Percentiles rank a stretch among this genome's conserved stretches.
Conservation (phyloP, 805 yeast species). For the Candida broadrunensis region DNA sequence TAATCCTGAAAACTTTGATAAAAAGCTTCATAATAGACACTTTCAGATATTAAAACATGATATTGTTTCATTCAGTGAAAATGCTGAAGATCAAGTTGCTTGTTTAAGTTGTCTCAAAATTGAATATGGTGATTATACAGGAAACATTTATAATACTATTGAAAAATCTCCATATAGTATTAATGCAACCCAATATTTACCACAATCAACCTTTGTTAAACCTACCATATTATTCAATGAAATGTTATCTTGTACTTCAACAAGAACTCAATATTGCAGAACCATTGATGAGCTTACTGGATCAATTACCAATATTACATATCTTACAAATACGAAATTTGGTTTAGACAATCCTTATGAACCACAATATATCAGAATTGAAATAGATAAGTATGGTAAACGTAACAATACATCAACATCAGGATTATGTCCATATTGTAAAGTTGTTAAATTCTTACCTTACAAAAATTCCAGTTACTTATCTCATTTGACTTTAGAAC, state of each 20-base stretch:
- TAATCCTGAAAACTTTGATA: too few relatives aligned
- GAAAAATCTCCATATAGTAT: neutral
- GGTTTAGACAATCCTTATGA: slow-evolving; percentile 23
- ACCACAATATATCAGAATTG: slow-evolving; percentile 28
- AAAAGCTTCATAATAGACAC: too few relatives aligned
- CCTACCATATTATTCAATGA: too few relatives aligned
- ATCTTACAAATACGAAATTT: slow-evolving; percentile 19
- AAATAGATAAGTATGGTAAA: slow-evolving; percentile 17
- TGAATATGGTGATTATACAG: slow-evolving; percentile 8
- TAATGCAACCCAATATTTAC: neutral
- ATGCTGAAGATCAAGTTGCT: neutral
- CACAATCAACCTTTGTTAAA: too few relatives aligned
- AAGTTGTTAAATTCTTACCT: slow-evolving; percentile 22
- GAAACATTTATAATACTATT: slow-evolving; percentile 3
- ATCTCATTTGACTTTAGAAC: slow-evolving; percentile 28
- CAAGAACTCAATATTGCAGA: slow-evolving; percentile 11
- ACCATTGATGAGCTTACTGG: slow-evolving; percentile 8
- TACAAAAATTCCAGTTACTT: slow-evolving; percentile 29
- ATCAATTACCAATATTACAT: slow-evolving; percentile 19
- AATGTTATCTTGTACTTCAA: neutral
- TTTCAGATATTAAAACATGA: too few relatives aligned
- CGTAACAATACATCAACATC: slow-evolving; percentile 23
- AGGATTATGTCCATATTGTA: slow-evolving; percentile 29
- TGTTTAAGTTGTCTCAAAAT: slow-evolving; percentile 9
- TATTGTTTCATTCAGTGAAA: neutral